phyloP scores from a whole-genome alignment of 345 rosid genomes.

The Carallia brachiata region DNA sequence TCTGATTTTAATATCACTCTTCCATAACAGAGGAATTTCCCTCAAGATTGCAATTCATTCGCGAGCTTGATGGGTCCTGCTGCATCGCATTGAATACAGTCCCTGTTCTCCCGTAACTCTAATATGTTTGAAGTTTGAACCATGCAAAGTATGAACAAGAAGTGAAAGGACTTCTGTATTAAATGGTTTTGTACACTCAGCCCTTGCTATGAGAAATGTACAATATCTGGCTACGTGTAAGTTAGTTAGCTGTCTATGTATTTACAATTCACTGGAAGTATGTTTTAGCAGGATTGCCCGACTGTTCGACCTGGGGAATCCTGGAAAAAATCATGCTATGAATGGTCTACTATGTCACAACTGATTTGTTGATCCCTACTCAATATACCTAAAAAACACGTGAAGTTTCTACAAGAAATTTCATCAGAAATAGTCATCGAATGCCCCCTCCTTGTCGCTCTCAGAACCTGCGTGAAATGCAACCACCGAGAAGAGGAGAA shows the following conservation, averaged over 20 bases:
- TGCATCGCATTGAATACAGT: too few species aligned
- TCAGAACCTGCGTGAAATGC: conserved; percentile 54
- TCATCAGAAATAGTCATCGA: conserved; percentile 83
- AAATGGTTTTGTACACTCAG: not conserved
- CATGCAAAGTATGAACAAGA: not conserved
- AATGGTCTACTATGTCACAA: conserved; percentile 15
- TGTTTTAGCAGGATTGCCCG: conserved; percentile 1
- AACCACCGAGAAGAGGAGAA: conserved; percentile 14
- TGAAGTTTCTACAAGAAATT: conserved; percentile 15
- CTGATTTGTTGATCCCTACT: conserved; percentile 24
- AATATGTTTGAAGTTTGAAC: too few species aligned
- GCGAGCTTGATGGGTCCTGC: too few species aligned
- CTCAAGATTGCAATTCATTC: too few species aligned
- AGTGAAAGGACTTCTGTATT: not conserved
- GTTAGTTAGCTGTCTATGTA: conserved; percentile 10
- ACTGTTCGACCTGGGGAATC: conserved; percentile 14
- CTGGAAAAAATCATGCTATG: conserved; percentile 17
- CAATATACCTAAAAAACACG: not conserved
- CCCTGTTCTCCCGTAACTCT: too few species aligned
- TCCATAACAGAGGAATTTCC: too few species aligned
- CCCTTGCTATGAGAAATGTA: conserved; percentile 2
- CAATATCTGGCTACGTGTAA: not conserved
- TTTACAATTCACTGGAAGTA: conserved; percentile 12
- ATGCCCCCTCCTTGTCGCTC: conserved; percentile 64
- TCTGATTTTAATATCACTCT: too few species aligned